Conservation (phyloP, 495 filamentous ascomycete genomes). For the Xylaria curta region DNA sequence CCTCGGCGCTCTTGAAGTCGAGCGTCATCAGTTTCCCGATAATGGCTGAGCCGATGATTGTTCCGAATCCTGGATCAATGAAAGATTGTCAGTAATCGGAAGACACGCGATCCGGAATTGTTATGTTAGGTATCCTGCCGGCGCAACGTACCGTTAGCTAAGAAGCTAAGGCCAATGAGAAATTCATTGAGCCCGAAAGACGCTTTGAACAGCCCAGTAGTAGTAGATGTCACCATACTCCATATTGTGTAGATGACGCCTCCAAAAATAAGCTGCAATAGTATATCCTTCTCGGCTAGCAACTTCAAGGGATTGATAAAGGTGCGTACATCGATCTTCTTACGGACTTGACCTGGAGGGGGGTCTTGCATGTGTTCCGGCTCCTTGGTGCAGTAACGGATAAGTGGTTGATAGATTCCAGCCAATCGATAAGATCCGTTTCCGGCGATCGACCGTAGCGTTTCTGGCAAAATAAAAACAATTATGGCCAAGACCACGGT, state of each 20-base stretch:
- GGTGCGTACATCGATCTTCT: neutral
- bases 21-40: neutral
- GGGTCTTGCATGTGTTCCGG: neutral
- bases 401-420: neutral
- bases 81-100: neutral
- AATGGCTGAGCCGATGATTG: neutral
- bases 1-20: neutral
- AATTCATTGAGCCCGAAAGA: neutral
- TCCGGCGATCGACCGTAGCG: neutral
- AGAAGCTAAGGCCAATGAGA: neutral
- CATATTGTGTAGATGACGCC: neutral
- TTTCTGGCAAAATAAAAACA: neutral
- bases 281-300: neutral
- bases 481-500: neutral
- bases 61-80: neutral
- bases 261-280: neutral
- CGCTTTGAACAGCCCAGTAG: neutral
- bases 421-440: neutral
- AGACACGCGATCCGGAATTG: neutral
- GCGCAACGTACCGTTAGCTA: neutral
- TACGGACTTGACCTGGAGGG: neutral
- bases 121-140: no score
- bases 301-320: neutral
- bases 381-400: neutral
- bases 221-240: neutral